phyloP scores from a whole-genome alignment of 306 rosid species.

The Glycine latifolia region DNA sequence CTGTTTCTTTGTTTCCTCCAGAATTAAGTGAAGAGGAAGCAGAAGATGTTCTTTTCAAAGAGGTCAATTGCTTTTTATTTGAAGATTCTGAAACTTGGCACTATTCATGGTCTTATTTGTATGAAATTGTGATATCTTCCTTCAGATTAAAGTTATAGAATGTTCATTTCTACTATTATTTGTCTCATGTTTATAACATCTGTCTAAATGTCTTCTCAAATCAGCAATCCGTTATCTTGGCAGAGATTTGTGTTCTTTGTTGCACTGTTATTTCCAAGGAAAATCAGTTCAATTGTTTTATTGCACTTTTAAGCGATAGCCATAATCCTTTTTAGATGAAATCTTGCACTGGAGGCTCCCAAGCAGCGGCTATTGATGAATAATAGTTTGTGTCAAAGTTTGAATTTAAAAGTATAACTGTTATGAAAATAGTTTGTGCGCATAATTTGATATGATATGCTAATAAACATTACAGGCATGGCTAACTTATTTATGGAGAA shows the following conservation, averaged over 20 bases:
- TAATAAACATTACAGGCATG: slow-evolving; percentile 67
- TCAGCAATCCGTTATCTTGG: slow-evolving; percentile 32
- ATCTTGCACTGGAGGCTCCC: slow-evolving; percentile 35
- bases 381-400: slow-evolving; percentile 25
- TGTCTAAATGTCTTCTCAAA: slow-evolving; percentile 26
- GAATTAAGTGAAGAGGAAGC: slow-evolving; percentile 91
- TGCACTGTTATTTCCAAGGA: slow-evolving; percentile 22
- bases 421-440: slow-evolving; percentile 3
- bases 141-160: not conserved
- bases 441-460: slow-evolving; percentile 16
- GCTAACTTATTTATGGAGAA: slow-evolving; percentile 96
- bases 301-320: not conserved
- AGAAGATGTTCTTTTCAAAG: slow-evolving; percentile 89
- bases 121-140: slow-evolving; percentile 20
- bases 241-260: slow-evolving; percentile 35
- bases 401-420: slow-evolving; percentile 11
- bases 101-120: slow-evolving; percentile 28
- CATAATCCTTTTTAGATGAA: not conserved
- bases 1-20: slow-evolving; percentile 57
- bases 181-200: slow-evolving; percentile 11
- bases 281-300: slow-evolving; percentile 15
- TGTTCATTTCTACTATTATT: slow-evolving; percentile 23
- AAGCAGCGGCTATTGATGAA: slow-evolving; percentile 26
- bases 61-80: slow-evolving; percentile 62
- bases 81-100: slow-evolving; percentile 24